Evolutionary conservation across 148 eudicot species (phyloP).

Genomic region (Rhododendron kiyosumense): DNA sequence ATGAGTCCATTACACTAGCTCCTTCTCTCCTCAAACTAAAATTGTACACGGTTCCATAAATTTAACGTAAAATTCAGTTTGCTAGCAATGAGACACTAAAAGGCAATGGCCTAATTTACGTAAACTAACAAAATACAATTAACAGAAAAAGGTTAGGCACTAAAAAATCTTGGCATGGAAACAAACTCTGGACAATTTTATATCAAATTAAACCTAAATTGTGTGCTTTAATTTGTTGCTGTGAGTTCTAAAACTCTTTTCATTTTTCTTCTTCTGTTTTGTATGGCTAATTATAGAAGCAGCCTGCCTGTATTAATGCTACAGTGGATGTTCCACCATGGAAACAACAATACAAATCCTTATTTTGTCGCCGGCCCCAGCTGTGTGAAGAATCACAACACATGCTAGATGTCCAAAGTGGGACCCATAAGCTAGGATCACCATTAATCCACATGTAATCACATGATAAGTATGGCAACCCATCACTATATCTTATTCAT

Average conservation of each 20-base stretch:
- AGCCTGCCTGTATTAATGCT: background rate
- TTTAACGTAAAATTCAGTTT: background rate
- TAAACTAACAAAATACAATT: background rate
- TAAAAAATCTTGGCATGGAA: background rate
- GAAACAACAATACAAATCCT: background rate
- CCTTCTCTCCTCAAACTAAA: background rate
- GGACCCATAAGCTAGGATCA: slow-evolving; percentile 8
- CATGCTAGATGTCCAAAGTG: background rate
- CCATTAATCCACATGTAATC: slow-evolving; percentile 17
- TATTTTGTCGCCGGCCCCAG: background rate
- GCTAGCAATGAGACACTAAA: background rate
- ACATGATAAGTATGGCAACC: background rate
- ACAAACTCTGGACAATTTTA: background rate
- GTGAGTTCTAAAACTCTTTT: background rate
- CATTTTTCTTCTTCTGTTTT: background rate
- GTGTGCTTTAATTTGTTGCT: background rate
- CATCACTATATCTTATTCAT: background rate
- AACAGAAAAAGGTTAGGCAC: background rate
- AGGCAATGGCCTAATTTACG: background rate
- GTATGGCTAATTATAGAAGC: background rate
- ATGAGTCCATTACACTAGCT: background rate
- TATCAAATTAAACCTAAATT: background rate
- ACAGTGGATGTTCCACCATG: background rate
- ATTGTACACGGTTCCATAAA: background rate
- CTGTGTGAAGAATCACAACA: background rate